These are phyloP conservation scores for Penicillium simplicissimum DNA, from an alignment of 495 filamentous ascomycete species.

Conservation along the genomic window DNA sequence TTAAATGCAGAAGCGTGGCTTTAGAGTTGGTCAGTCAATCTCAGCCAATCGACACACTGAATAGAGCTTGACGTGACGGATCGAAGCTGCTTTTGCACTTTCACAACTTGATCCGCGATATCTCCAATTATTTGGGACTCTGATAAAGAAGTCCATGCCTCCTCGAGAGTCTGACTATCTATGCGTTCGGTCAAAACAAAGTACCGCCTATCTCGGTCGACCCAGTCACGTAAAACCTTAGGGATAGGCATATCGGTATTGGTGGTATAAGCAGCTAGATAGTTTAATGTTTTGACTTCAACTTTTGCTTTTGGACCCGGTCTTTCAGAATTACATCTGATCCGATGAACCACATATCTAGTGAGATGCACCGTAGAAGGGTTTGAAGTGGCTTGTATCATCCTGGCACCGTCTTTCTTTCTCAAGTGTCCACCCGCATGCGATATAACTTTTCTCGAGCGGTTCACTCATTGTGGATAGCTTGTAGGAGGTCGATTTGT, in stretches of 20 bases:
- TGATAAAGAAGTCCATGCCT: slow-evolving; percentile 34
- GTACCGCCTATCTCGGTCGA: slow-evolving; percentile 32
- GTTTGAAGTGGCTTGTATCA: slow-evolving; percentile 26
- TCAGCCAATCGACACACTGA: too few species aligned
- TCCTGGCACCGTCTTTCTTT: slow-evolving; percentile 14
- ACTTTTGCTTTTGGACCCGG: slow-evolving; percentile 29
- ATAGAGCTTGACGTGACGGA: too few species aligned
- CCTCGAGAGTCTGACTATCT: slow-evolving; percentile 29
- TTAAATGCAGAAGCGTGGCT: too few species aligned
- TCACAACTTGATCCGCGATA: slow-evolving; percentile 30
- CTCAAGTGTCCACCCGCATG: slow-evolving; percentile 16
- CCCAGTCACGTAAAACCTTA: slow-evolving; percentile 35
- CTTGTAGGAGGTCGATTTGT: too few species aligned
- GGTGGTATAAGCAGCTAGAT: slow-evolving; percentile 24
- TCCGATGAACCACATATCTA: slow-evolving; percentile 33
- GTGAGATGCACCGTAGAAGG: slow-evolving; percentile 28
- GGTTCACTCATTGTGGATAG: neutral
- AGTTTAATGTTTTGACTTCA: slow-evolving; percentile 27
- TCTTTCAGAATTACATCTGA: slow-evolving; percentile 41
- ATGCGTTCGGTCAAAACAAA: slow-evolving; percentile 35
- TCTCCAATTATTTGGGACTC: slow-evolving; percentile 27
- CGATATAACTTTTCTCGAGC: slow-evolving; percentile 6
- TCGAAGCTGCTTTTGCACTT: too few species aligned
- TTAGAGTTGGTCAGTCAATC: too few species aligned
- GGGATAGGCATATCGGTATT: slow-evolving; percentile 31